These are phyloP conservation scores for Aspergillus sp. DNA, from an alignment of 2,329 filamentous ascomycete genomes.

Conservation along the genomic window DNA sequence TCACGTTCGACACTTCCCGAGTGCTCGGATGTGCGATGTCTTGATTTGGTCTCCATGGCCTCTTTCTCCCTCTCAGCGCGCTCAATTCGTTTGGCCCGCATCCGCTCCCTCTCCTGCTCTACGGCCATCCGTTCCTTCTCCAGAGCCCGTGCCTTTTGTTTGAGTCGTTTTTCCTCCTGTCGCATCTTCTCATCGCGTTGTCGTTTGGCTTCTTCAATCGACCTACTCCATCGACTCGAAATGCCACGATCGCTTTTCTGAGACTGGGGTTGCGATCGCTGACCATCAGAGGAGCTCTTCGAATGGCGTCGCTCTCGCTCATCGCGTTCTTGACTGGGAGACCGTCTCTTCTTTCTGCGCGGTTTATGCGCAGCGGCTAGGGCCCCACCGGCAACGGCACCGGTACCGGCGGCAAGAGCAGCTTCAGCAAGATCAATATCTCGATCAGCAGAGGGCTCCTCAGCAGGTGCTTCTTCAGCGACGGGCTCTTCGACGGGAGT, in stretches of 20 bases:
- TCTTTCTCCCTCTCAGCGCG: slow-evolving; percentile 11
- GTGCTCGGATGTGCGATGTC: slow-evolving; percentile 17
- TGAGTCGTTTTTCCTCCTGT: slow-evolving; percentile 14
- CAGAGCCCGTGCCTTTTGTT: slow-evolving; percentile 13
- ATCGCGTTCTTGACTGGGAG: slow-evolving; percentile 25
- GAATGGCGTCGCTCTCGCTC: slow-evolving; percentile 31
- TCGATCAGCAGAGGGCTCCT: slow-evolving; percentile 3
- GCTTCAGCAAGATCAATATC: slow-evolving; percentile 5
- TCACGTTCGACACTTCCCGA: slow-evolving; percentile 15
- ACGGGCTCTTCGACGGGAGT: slow-evolving; percentile 9
- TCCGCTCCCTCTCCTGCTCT: slow-evolving; percentile 1
- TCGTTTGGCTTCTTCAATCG: slow-evolving; percentile 31
- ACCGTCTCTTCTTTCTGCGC: slow-evolving; percentile 28
- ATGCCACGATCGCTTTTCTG: slow-evolving; percentile 30
- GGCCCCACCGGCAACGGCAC: slow-evolving; percentile 7
- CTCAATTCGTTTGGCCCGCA: slow-evolving; percentile 11
- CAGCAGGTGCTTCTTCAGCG: slow-evolving; percentile 3
- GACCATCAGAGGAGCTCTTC: slow-evolving; percentile 32
- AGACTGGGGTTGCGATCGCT: slow-evolving; percentile 22
- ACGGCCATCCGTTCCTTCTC: slow-evolving; percentile 15
- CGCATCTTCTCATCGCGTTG: slow-evolving; percentile 30
- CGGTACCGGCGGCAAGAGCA: slow-evolving; percentile 5
- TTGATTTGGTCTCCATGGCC: slow-evolving; percentile 8
- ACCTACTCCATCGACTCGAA: slow-evolving; percentile 28
- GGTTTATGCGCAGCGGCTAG: slow-evolving; percentile 9